Percentiles rank a stretch among this genome's conserved stretches.
Evolutionary conservation across 345 rosid species (phyloP).

Genomic region (Dipteronia sinensis): DNA sequence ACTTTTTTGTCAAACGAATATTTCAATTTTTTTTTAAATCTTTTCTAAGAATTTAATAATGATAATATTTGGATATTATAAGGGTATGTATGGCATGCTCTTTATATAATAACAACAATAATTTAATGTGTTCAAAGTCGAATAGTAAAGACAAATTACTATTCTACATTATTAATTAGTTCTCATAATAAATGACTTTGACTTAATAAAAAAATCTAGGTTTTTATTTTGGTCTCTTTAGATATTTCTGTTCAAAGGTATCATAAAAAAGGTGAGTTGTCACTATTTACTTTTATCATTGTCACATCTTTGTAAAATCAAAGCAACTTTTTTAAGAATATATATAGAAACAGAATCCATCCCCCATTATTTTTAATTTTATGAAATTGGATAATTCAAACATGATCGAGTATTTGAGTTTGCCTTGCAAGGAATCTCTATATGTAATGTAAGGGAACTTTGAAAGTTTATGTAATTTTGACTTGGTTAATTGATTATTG

Average conservation of each 20-base stretch:
- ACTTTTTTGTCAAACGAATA: neutral
- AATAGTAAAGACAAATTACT: neutral
- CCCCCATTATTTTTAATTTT: neutral
- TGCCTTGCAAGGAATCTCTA: conserved; percentile 13
- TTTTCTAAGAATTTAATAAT: too few relatives aligned
- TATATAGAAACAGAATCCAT: neutral
- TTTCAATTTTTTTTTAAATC: too few relatives aligned
- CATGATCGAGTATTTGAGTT: neutral
- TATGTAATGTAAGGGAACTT: neutral
- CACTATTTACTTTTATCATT: neutral
- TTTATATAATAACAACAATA: neutral
- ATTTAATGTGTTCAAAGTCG: neutral
- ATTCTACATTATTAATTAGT: neutral
- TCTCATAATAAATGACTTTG: neutral
- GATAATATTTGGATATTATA: too few relatives aligned
- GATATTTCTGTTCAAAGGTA: neutral
- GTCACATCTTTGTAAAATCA: neutral
- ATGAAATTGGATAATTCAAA: conserved; percentile 3
- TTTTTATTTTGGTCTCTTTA: neutral
- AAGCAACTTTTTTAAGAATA: neutral
- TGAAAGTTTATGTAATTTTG: neutral
- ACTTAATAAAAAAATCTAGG: neutral
- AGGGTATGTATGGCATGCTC: neutral
- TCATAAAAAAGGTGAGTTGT: neutral
- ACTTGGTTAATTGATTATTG: neutral